These are phyloP conservation scores for Quercus glauca DNA, from an alignment of 306 rosid species.

Conservation along the genomic window DNA sequence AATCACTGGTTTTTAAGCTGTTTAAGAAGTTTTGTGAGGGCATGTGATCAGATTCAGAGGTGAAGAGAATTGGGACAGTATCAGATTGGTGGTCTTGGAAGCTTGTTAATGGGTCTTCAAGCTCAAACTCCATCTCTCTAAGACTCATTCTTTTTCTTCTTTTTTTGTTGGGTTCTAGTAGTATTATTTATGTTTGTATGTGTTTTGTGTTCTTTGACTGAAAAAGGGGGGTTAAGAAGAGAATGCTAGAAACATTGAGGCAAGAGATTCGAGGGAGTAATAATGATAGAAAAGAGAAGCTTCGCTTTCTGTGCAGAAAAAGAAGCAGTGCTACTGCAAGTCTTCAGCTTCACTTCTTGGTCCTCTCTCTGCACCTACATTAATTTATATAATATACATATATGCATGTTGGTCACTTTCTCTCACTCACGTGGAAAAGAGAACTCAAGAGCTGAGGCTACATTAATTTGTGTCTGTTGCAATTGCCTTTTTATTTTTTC, in stretches of 20 bases:
- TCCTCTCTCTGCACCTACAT: conserved; percentile 22
- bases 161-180: not conserved
- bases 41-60: conserved; percentile 60
- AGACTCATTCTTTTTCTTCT: not conserved
- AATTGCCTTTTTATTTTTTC: too few species aligned
- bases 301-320: conserved; percentile 54
- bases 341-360: conserved; percentile 28
- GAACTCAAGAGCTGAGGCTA: conserved; percentile 14
- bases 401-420: conserved; percentile 29
- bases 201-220: conserved; percentile 17
- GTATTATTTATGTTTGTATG: not conserved
- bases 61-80: conserved; percentile 48
- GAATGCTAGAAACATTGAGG: conserved; percentile 19
- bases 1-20: conserved; percentile 28
- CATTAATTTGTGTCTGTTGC: not conserved
- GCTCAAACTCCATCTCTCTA: conserved; percentile 57
- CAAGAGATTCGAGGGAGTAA: conserved; percentile 36
- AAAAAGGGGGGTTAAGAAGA: conserved; percentile 28
- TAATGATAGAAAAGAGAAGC: conserved; percentile 61
- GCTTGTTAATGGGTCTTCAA: conserved; percentile 46
- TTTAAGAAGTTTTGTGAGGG: conserved; percentile 26
- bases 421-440: conserved; percentile 20
- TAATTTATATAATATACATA: not conserved
- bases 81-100: conserved; percentile 37
- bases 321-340: conserved; percentile 29